Conservation (phyloP, 371 early-diverging fungal species). For the Globomyces sp. region DNA sequence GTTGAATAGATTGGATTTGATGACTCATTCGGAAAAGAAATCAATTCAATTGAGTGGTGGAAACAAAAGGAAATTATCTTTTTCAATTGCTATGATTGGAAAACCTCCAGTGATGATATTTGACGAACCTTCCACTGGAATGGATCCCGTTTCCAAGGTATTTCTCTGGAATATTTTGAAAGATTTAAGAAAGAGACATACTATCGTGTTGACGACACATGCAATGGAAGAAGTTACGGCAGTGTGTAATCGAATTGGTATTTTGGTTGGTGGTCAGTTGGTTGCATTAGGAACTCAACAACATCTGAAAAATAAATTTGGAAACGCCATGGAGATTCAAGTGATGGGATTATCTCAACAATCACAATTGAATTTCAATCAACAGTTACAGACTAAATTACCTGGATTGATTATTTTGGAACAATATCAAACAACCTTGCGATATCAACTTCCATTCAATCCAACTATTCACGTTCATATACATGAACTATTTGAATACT, state of each 20-base stretch:
- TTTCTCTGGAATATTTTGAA: constrained; percentile 55
- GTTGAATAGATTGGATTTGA: not conserved
- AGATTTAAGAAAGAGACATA: constrained; percentile 6
- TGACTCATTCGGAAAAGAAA: not conserved
- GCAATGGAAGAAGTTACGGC: constrained; percentile 38
- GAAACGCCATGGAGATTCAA: not conserved
- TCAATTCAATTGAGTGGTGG: constrained; percentile 19
- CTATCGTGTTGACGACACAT: constrained; percentile 37
- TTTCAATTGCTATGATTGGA: not conserved
- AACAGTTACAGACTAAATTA: too few species aligned
- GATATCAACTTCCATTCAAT: too few species aligned
- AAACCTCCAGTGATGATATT: not conserved
- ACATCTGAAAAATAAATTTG: not conserved
- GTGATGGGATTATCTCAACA: too few species aligned
- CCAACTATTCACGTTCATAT: too few species aligned
- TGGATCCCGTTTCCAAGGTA: constrained; percentile 47
- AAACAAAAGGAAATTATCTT: not conserved
- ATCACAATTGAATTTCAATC: too few species aligned
- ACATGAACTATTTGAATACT: too few species aligned
- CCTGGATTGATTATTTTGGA: too few species aligned
- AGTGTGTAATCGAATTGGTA: constrained; percentile 22
- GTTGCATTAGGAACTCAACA: not conserved
- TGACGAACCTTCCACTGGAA: constrained; percentile 10
- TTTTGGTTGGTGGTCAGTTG: not conserved
- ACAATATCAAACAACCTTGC: too few species aligned